Base-by-base conservation (phyloP, 2,329 filamentous ascomycete genomes). In the Phyllosticta capitalensis region DNA sequence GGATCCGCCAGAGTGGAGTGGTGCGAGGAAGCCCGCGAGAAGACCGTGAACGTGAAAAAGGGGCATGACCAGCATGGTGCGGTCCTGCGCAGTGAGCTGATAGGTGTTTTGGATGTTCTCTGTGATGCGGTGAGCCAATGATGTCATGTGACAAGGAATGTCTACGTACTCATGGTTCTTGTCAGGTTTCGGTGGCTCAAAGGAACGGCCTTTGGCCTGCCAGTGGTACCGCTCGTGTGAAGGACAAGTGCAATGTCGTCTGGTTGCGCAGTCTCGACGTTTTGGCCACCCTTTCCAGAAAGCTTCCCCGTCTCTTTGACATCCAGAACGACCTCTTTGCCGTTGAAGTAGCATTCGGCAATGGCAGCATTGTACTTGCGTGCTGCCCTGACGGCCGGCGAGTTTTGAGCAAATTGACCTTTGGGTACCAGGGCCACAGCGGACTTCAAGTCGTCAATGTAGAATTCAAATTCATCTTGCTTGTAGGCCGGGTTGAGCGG, bases 1-100 rank as follows among this genome's bases (percentile, higher is more conserved):
- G 6, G 89, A 92, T 59, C 90, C 89, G 28, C 87, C 87, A 1
- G 87, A 87, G 65, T 81, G 79, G 10, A 95, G 79, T 0, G 90
- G 88, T 1, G 89, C 88, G 3, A 95, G 80, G 66, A 95, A 88
- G 20, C 84, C 90, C 62, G 90, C 91, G 14, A 95, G 80, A 2
- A 95, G 81, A n/a, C 90, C 90, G 69, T 94, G 90, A 54, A 95
- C 90, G 74, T 95, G 90, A 79, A 95, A 95, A 1, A 95, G 81
- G 19, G 90, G 90, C 90, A 95, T 95, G 62, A 95, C 89, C 17
- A 95, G 81, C 81, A 91, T 86, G 26, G 90, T 92, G 53, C 90
- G 84, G 72, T 95, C 90, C 56, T 80, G 70, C 5, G 83, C 72
- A 0, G 83, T 86, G 62, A 95, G 80, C 59, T 86, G 73, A 71